phyloP scores from a whole-genome alignment of 139 green algal genomes.

The Yamagishiella unicocca region DNA sequence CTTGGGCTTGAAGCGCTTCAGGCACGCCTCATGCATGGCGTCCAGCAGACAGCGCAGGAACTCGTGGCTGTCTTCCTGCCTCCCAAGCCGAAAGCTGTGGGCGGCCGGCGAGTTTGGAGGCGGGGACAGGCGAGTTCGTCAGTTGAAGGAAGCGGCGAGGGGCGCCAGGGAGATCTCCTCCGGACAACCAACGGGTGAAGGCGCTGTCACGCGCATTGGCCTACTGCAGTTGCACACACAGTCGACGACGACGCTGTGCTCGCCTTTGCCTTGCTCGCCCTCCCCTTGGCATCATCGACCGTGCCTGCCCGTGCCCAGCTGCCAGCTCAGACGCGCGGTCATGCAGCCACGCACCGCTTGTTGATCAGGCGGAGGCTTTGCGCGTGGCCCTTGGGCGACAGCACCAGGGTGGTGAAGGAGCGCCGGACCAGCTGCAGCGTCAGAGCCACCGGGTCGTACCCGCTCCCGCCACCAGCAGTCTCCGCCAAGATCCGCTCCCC shows the following conservation, averaged over 20 bases:
- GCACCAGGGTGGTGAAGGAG: constrained; percentile 43
- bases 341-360: constrained; percentile 73
- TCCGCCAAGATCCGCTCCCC: constrained; percentile 3
- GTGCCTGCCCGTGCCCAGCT: too few relatives aligned
- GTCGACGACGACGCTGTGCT: too few relatives aligned
- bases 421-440: constrained; percentile 68
- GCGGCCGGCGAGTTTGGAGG: not conserved
- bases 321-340: too few relatives aligned
- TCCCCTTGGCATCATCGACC: too few relatives aligned
- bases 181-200: too few relatives aligned
- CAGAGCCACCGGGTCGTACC: constrained; percentile 66
- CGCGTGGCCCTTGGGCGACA: constrained; percentile 65
- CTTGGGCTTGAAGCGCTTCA: constrained; percentile 64
- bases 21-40: constrained; percentile 86
- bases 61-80: constrained; percentile 94
- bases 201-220: too few relatives aligned
- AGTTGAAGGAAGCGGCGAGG: too few relatives aligned
- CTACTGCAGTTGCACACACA: too few relatives aligned
- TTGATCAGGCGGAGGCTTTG: constrained; percentile 64
- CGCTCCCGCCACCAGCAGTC: not conserved
- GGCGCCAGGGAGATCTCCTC: too few relatives aligned
- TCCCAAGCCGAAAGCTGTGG: constrained; percentile 85
- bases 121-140: too few relatives aligned
- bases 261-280: too few relatives aligned
- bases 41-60: constrained; percentile 92